Percentiles rank a stretch among this genome's conserved stretches.
Evolutionary conservation across 805 yeast species (phyloP).

Genomic region (Lipomyces spencermartinsiae): DNA sequence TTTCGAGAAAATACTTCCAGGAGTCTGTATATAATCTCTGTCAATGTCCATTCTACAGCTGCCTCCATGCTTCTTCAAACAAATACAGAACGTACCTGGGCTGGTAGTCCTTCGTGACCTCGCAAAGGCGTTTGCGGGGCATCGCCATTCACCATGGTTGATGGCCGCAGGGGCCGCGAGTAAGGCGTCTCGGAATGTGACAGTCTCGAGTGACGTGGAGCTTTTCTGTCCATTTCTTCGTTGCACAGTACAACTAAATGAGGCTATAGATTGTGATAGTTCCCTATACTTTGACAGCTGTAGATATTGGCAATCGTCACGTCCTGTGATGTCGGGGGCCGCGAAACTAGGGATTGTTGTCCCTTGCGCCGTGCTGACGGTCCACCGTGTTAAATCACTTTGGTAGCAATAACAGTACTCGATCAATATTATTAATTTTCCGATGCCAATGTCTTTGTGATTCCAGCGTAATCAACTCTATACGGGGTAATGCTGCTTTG

Average conservation of each 20-base stretch:
- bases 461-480: background rate
- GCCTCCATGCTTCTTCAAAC: background rate
- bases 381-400: background rate
- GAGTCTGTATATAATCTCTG: conserved; percentile 20
- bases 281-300: background rate
- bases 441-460: background rate
- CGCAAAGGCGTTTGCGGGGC: conserved; percentile 17
- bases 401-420: background rate
- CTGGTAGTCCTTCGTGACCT: conserved; percentile 1
- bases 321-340: background rate
- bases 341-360: background rate
- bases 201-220: conserved; percentile 10
- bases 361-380: background rate
- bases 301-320: background rate
- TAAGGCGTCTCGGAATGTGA: conserved; percentile 14
- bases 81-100: conserved; percentile 12
- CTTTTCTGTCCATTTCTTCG: conserved; percentile 25
- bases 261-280: background rate
- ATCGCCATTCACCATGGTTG: background rate
- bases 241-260: background rate
- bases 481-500: too few relatives aligned
- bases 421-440: background rate
- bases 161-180: conserved; percentile 14
- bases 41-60: background rate
- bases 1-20: conserved; percentile 31